A percentile compares a stretch with the other conserved stretches of the same genome.
phyloP scores from a whole-genome alignment of 1,139 yeast genomes.

The Saccharomyces hybrid region DNA sequence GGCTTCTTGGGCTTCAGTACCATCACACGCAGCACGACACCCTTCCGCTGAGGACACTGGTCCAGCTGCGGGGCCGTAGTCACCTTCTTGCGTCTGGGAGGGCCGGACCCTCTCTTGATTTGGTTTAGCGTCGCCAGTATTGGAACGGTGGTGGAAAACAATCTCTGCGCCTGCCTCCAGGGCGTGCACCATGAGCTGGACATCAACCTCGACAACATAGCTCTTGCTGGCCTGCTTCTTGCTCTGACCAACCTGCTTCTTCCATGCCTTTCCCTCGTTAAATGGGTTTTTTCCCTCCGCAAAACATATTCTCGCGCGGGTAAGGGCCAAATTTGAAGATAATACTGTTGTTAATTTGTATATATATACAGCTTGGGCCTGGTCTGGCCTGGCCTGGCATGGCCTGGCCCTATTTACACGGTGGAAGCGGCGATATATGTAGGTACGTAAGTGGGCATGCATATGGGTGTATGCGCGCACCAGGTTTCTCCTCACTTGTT shows the following conservation, averaged over 20 bases:
- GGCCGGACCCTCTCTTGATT: conserved; percentile 57
- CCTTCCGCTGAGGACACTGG: conserved; percentile 77
- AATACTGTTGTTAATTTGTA: not conserved
- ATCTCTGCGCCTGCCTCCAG: not conserved
- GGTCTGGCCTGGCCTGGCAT: not conserved
- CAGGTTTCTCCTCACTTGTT: conserved; percentile 23
- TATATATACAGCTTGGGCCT: not conserved
- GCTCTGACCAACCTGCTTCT: not conserved
- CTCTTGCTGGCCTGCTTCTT: not conserved
- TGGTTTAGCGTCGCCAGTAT: conserved; percentile 63
- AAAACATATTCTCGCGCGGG: not conserved
- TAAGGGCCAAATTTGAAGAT: not conserved
- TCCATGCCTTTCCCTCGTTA: not conserved
- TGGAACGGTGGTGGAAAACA: conserved; percentile 10
- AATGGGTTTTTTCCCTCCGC: not conserved
- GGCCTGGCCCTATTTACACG: not conserved
- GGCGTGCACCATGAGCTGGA: not conserved
- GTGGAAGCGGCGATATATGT: not conserved
- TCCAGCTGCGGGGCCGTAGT: conserved; percentile 76
- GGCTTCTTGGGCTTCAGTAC: conserved; percentile 96
- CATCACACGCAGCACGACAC: conserved; percentile 93
- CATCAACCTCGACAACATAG: conserved; percentile 1
- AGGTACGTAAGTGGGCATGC: too few relatives aligned
- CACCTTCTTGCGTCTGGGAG: conserved; percentile 44
- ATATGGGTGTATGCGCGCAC: too few relatives aligned